These are phyloP conservation scores for Colletotrichum destructivum DNA, from an alignment of 2,329 filamentous ascomycete genomes.

Conservation along the genomic window DNA sequence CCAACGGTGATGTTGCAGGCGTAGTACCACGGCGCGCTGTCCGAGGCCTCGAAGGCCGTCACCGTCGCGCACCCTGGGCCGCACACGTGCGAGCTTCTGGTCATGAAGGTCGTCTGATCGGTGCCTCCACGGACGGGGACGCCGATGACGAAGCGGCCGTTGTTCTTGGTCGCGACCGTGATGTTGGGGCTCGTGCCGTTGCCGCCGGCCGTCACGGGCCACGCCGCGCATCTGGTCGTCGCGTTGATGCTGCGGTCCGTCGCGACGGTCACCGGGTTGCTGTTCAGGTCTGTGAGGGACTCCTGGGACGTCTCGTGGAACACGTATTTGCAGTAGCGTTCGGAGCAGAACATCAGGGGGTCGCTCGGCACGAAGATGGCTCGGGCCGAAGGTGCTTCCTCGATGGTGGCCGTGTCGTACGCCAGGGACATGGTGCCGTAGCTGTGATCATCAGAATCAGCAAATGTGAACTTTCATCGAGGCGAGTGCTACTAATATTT, in stretches of 20 bases:
- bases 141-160: conserved; percentile 22
- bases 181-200: conserved; percentile 49
- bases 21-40: conserved; percentile 57
- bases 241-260: conserved; percentile 53
- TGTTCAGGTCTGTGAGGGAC: conserved; percentile 25
- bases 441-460: conserved; percentile 43
- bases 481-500: too few species aligned
- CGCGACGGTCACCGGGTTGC: conserved; percentile 47
- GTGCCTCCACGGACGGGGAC: conserved; percentile 50
- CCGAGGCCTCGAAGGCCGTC: conserved; percentile 56
- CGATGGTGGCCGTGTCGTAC: conserved; percentile 44
- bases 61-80: conserved; percentile 49
- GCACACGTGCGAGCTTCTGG: conserved; percentile 46
- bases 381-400: conserved; percentile 48
- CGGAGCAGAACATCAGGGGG: conserved; percentile 44
- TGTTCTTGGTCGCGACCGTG: conserved; percentile 46
- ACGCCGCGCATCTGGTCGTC: conserved; percentile 49
- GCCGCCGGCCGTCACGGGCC: conserved; percentile 51
- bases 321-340: conserved; percentile 50
- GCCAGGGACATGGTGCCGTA: conserved; percentile 57
- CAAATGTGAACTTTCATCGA: not conserved
- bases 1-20: conserved; percentile 56
- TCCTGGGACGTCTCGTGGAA: conserved; percentile 53
- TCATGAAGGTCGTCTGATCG: conserved; percentile 56
- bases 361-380: conserved; percentile 50